Base-by-base conservation (phyloP, 2,329 filamentous ascomycete genomes). In the Fonsecaea monophora region DNA sequence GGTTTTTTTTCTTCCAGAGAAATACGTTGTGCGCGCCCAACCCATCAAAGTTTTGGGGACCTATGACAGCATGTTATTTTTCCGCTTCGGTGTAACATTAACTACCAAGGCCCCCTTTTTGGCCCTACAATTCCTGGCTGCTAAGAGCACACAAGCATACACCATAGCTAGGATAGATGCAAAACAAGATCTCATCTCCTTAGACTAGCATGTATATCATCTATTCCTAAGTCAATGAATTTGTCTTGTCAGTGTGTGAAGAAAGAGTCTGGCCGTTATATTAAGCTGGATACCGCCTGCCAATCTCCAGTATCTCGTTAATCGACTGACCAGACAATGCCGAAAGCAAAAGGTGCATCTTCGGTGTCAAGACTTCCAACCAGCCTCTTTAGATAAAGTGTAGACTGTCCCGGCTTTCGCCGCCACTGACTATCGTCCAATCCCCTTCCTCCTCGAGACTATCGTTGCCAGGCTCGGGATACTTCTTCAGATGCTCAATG, bases 401-500 rank as follows among this genome's bases (percentile, higher is more conserved):
- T 38, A 59, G 25, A 34, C 56, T 59, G 25, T 59, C 56, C n/a
- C 21, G 21, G 12, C 18, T 25, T 21, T 21, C 38, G 15, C 56
- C 25, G 6, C 21, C 30, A 37, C 32, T 21, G 1, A 59, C 25
- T 9, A 59, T 25, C 1, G 56, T 48, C 56, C 56, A 59, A 8
- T 15, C 38, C 5, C 18, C 38, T 30, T 59, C 56, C 12, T 48
- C 38, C 32, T 8, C 10, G n/a, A 8, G 40, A 30, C 38, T 67
- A 48, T 32, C 53, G 25, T 30, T 42, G 25, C 59, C 64, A 21
- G 65, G 64, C 38, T 62, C 65, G 21, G 60, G 45, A 10, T 66
- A 64, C 10, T 63, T 68, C 34, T 64, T 62, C 18, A 73, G 45
- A 64, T 73, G 65, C 59, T 73, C 68, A 54, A 73, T 68, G 21